A percentile compares a stretch with the other conserved stretches of the same genome.
Evolutionary conservation across 2,329 filamentous ascomycete species (phyloP).

Genomic region (Fusarium sp.): DNA sequence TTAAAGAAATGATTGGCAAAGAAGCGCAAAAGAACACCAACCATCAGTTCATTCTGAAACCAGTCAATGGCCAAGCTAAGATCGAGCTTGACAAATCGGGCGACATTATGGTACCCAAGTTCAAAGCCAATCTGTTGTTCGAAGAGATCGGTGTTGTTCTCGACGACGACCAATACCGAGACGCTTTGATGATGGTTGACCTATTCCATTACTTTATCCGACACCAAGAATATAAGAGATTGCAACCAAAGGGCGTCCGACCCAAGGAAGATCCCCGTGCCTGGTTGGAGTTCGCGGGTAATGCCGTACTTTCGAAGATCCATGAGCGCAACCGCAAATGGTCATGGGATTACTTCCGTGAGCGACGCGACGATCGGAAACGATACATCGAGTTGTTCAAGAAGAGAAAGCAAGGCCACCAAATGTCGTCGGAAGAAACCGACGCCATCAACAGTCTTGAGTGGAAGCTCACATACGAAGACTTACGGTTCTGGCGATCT

Average conservation of each 20-base stretch:
- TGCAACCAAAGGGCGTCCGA: slow-evolving; percentile 83
- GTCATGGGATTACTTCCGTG: slow-evolving; percentile 96
- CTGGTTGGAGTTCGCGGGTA: slow-evolving; percentile 91
- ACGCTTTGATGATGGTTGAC: slow-evolving; percentile 97
- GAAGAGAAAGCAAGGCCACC: slow-evolving; percentile 83
- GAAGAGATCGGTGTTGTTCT: slow-evolving; percentile 98
- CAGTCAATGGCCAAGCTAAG: slow-evolving; percentile 94
- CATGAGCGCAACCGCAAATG: slow-evolving; percentile 92
- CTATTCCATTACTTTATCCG: slow-evolving; percentile 98
- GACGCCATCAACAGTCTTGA: slow-evolving; percentile 83
- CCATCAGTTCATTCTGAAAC: slow-evolving; percentile 95
- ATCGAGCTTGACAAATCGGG: slow-evolving; percentile 96
- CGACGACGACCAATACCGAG: slow-evolving; percentile 96
- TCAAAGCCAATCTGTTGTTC: slow-evolving; percentile 92
- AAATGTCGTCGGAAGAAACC: slow-evolving; percentile 76
- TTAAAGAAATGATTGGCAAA: slow-evolving; percentile 83
- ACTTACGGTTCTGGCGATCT: slow-evolving; percentile 96
- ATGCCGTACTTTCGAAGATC: slow-evolving; percentile 91
- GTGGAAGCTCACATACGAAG: slow-evolving; percentile 90
- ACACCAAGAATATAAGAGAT: slow-evolving; percentile 95
- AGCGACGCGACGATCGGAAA: slow-evolving; percentile 88
- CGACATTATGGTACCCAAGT: slow-evolving; percentile 80
- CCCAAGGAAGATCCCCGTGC: slow-evolving; percentile 92
- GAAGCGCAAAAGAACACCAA: slow-evolving; percentile 68
- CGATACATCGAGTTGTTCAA: slow-evolving; percentile 96